Evolutionary conservation across 768 basidiomycete species (phyloP), one percentile per base, ranked within the genome.

Genomic region (Termitomyces sp.): DNA sequence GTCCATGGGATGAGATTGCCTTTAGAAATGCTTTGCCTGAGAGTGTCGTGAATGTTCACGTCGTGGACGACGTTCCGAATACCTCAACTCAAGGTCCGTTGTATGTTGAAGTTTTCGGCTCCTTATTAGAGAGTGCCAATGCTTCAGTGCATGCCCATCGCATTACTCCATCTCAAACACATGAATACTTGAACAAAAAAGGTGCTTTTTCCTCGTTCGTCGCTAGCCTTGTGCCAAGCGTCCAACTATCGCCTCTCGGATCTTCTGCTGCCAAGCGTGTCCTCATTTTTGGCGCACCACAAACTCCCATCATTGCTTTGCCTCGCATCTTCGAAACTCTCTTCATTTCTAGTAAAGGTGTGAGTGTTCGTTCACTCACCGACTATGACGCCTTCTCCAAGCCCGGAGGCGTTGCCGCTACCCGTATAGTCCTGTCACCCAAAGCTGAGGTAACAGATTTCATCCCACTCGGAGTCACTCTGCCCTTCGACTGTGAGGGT

Each of bases 321-420:
- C 76, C 88, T 0, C 76, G 76, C 36, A 68, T 82, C 53, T 74
- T 92, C 42, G 78, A 83, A 61, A 73, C 85, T 34, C 77, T 86
- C 48, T 89, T 90, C 71, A 59, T 77, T 18, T 69, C 75, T 4
- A 80, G 75, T 59, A 71, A 79, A 34, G 74, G 71, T 18, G 76
- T 93, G 22, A 69, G 74, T 5, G 74, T 84, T 18, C 86, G 87
- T 59, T 81, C 85, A 44, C 72, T 90, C 32, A 82, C 81, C 18
- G 84, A 86, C 58, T 76, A 87, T 70, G 93, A 96, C 67, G 81
- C 83, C 32, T 86, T 89, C 71, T 89, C 88, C 22, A 86, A 81
- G 63, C 76, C 79, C 20, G 88, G 86, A 39, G 92, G 88, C 12
- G 76, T 94, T 51, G 78, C 82, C 14, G 83, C 82, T 14, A 83